A percentile compares a stretch with the other conserved stretches of the same genome.
These are phyloP conservation scores for Keqinozyma sinolaborantium DNA, from an alignment of 1,139 yeast genomes.

Conservation along the genomic window DNA sequence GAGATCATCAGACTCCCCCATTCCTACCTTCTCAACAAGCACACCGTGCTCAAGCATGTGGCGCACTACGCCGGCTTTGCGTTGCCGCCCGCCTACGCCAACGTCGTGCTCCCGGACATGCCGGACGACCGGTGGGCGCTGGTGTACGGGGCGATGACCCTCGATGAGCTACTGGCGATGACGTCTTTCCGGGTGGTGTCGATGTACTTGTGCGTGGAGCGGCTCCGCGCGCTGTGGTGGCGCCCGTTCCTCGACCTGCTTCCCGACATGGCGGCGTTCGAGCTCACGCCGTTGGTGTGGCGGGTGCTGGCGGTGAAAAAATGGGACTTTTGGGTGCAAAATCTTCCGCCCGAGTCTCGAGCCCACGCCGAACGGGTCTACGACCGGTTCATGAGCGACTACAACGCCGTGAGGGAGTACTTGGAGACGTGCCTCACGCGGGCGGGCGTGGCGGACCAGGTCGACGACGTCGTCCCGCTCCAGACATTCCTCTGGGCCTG, in stretches of 20 bases:
- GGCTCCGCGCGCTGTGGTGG: conserved; percentile 54
- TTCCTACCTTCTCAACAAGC: conserved; percentile 55
- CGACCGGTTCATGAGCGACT: conserved; percentile 37
- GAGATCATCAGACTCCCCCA: conserved; percentile 56
- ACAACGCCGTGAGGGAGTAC: conserved; percentile 19
- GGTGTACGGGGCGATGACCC: conserved; percentile 28
- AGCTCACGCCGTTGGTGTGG: conserved; percentile 53
- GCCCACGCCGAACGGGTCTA: conserved; percentile 33
- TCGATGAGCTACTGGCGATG: conserved; percentile 27
- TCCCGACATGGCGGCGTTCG: conserved; percentile 49
- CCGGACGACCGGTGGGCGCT: conserved; percentile 18
- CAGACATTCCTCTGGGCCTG: conserved; percentile 61
- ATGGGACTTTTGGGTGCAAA: conserved; percentile 21
- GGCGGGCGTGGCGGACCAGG: background rate
- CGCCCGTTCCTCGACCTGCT: conserved; percentile 57
- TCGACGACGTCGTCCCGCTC: conserved; percentile 2
- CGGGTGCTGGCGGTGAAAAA: conserved; percentile 21
- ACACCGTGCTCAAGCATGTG: conserved; percentile 47
- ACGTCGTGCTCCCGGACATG: conserved; percentile 16
- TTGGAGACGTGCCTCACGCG: conserved; percentile 12
- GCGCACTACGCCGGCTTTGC: conserved; percentile 18
- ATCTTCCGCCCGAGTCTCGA: conserved; percentile 38
- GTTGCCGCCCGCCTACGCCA: conserved; percentile 18
- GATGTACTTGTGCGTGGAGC: conserved; percentile 48
- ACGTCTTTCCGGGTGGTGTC: conserved; percentile 48